These are phyloP conservation scores for Candida sithepensis DNA, from an alignment of 805 yeast genomes.

Conservation along the genomic window DNA sequence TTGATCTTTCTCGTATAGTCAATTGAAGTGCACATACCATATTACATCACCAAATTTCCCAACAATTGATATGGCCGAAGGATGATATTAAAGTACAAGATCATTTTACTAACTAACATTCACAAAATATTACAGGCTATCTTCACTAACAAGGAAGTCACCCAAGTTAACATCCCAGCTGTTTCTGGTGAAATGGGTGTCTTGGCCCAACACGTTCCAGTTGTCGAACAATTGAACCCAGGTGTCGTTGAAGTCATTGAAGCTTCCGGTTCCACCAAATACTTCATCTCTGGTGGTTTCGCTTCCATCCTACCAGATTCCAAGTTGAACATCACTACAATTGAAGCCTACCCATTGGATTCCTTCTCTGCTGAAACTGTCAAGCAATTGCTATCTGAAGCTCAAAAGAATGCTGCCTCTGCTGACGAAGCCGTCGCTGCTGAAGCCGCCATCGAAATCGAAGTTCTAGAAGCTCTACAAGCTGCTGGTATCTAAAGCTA, in stretches of 20 bases:
- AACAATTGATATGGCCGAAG: too few relatives aligned
- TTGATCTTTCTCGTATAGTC: too few relatives aligned
- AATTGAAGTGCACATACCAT: neutral
- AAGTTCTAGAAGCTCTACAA: conserved; percentile 92
- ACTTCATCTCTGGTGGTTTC: conserved; percentile 92
- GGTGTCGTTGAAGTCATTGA: conserved; percentile 93
- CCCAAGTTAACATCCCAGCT: conserved; percentile 94
- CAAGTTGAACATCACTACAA: conserved; percentile 82
- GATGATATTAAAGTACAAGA: too few relatives aligned
- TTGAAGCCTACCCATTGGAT: conserved; percentile 92
- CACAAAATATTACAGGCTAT: conserved; percentile 21
- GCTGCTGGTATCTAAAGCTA: conserved; percentile 42
- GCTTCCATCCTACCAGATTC: conserved; percentile 96
- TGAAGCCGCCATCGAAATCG: conserved; percentile 92
- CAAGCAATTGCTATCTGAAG: conserved; percentile 81
- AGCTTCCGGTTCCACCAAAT: conserved; percentile 68
- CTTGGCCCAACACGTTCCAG: conserved; percentile 95
- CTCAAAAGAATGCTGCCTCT: conserved; percentile 84
- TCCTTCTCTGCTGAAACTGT: conserved; percentile 78
- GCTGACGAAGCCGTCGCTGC: conserved; percentile 87
- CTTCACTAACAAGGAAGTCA: conserved; percentile 32
- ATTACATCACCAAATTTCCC: neutral
- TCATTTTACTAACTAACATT: too few relatives aligned
- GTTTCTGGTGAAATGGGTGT: conserved; percentile 95
- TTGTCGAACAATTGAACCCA: conserved; percentile 92